These are phyloP conservation scores for Mortierella sp. DNA, from an alignment of 371 early-diverging fungal species.

Conservation along the genomic window DNA sequence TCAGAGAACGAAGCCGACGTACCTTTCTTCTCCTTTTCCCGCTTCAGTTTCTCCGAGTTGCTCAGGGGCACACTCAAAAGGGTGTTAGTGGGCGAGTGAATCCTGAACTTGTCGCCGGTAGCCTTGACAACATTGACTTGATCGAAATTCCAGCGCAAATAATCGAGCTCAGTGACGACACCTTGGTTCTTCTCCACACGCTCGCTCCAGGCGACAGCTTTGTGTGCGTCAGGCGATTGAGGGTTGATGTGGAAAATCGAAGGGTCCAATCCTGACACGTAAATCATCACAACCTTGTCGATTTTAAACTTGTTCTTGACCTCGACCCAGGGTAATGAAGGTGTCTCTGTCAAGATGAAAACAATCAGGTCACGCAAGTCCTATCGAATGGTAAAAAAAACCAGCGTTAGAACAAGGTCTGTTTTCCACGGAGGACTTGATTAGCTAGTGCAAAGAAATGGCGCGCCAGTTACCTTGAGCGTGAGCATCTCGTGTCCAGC, in stretches of 20 bases:
- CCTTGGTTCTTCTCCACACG: slow-evolving; percentile 24
- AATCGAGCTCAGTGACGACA: slow-evolving; percentile 25
- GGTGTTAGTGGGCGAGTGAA: slow-evolving; percentile 47
- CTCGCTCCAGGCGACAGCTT: slow-evolving; percentile 22
- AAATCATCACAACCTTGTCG: slow-evolving; percentile 47
- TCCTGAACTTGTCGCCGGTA: slow-evolving; percentile 41
- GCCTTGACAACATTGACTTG: slow-evolving; percentile 37
- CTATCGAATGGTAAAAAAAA: slow-evolving; percentile 1
- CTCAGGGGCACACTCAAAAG: slow-evolving; percentile 50
- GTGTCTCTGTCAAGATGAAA: slow-evolving; percentile 47
- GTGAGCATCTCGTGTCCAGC: slow-evolving; percentile 38
- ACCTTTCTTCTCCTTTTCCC: slow-evolving; percentile 44
- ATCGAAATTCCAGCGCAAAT: slow-evolving; percentile 23
- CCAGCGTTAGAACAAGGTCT: neutral
- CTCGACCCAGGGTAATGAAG: slow-evolving; percentile 42
- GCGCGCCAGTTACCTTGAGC: slow-evolving; percentile 20
- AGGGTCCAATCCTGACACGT: slow-evolving; percentile 46
- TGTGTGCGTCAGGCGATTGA: slow-evolving; percentile 24
- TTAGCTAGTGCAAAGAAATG: neutral
- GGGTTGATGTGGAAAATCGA: slow-evolving; percentile 42
- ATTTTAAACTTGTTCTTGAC: slow-evolving; percentile 50
- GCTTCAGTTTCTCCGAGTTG: slow-evolving; percentile 44
- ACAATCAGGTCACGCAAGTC: slow-evolving; percentile 51
- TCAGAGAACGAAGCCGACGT: neutral
- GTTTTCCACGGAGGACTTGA: neutral